A percentile compares a stretch with the other conserved stretches of the same genome.
These are phyloP conservation scores for Apiospora aurea DNA, from an alignment of 2,329 filamentous ascomycete genomes.

Conservation along the genomic window DNA sequence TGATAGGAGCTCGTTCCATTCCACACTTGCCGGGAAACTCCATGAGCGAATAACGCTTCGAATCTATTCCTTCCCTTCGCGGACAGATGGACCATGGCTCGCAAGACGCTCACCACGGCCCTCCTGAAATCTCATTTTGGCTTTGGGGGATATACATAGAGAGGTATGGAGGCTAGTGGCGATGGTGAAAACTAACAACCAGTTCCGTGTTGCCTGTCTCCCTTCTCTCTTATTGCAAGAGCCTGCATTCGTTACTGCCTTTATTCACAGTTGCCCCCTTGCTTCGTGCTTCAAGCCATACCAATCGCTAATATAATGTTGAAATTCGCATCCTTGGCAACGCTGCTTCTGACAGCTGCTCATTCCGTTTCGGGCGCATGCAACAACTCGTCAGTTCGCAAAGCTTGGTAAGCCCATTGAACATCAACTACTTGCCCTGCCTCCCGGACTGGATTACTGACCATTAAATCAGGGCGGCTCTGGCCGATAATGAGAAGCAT, in stretches of 20 bases:
- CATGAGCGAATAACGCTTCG: background rate
- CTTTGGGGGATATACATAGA: background rate
- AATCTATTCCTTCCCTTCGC: background rate
- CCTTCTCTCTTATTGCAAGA: background rate
- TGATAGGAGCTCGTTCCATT: background rate
- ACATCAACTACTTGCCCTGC: background rate
- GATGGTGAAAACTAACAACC: background rate
- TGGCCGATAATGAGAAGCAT: conserved; percentile 16
- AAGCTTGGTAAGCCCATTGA: background rate
- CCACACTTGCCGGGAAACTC: background rate
- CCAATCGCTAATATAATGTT: background rate
- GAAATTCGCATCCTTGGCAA: background rate
- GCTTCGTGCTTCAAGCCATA: background rate
- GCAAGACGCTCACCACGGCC: background rate
- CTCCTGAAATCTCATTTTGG: no score
- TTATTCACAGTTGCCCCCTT: background rate
- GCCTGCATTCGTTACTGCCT: no score
- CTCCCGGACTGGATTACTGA: background rate
- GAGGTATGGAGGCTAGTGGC: background rate
- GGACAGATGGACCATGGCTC: background rate
- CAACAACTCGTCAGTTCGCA: background rate
- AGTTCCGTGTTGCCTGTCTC: background rate
- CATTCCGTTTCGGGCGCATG: background rate
- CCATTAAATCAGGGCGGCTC: background rate
- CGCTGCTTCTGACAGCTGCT: background rate